Conservation (phyloP, 1,284 basidiomycete genomes). For the Melanopsichium pennsylvanicum region DNA sequence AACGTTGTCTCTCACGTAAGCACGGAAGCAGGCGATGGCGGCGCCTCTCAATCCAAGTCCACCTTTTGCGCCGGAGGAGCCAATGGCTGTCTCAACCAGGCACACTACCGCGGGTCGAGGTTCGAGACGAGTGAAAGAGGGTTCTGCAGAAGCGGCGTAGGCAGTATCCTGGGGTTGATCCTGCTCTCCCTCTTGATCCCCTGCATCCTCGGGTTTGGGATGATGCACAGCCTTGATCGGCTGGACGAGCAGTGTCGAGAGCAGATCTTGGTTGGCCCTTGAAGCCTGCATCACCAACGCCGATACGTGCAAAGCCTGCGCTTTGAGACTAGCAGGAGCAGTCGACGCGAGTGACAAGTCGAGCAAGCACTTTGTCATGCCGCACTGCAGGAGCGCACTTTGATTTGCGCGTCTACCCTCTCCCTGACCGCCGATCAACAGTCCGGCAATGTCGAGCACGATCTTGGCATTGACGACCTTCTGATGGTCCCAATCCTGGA, state of each 20-base stretch:
- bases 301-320: slow-evolving; percentile 76
- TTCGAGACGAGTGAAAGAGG: slow-evolving; percentile 33
- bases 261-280: slow-evolving; percentile 69
- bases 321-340: slow-evolving; percentile 83
- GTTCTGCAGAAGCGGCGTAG: slow-evolving; percentile 1
- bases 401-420: slow-evolving; percentile 70
- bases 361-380: slow-evolving; percentile 82
- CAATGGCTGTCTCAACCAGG: slow-evolving; percentile 48
- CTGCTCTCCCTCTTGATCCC: slow-evolving; percentile 1
- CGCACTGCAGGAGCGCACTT: slow-evolving; percentile 69
- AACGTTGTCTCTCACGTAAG: slow-evolving; percentile 65
- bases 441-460: slow-evolving; percentile 79
- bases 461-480: slow-evolving; percentile 81
- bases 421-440: slow-evolving; percentile 68
- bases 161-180: slow-evolving; percentile 8
- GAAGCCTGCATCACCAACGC: slow-evolving; percentile 52
- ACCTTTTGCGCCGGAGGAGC: slow-evolving; percentile 47
- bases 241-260: slow-evolving; percentile 58
- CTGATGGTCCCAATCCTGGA: slow-evolving; percentile 95
- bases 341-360: slow-evolving; percentile 91
- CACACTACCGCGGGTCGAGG: slow-evolving; percentile 42
- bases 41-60: slow-evolving; percentile 51
- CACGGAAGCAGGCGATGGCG: slow-evolving; percentile 57
- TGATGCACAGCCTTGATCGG: slow-evolving; percentile 41
- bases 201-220: slow-evolving; percentile 9